Percentiles rank a stretch among this genome's conserved stretches.
These are phyloP conservation scores for Cryphonectria japonica DNA, from an alignment of 2,329 filamentous ascomycete genomes.

Conservation along the genomic window DNA sequence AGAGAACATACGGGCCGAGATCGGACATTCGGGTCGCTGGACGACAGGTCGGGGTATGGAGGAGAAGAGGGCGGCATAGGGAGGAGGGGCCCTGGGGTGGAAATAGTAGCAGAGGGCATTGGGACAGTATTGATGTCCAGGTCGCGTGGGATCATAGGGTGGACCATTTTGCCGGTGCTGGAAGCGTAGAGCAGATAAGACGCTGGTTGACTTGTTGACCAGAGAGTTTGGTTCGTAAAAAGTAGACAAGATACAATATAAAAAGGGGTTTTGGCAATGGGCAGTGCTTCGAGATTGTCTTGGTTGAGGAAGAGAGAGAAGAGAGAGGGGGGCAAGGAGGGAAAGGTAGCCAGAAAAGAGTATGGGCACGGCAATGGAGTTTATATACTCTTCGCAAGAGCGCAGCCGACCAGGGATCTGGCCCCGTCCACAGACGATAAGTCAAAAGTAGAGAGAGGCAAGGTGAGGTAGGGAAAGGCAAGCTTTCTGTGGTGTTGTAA, in stretches of 20 bases:
- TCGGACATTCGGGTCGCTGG: constrained; percentile 24
- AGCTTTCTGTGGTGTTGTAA: constrained; percentile 13
- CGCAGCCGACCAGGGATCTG: constrained; percentile 22
- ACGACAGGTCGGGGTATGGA: constrained; percentile 24
- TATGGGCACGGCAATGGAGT: constrained; percentile 19
- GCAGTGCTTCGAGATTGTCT: constrained; percentile 8
- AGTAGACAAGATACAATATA: background rate
- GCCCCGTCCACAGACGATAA: background rate
- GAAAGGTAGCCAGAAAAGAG: constrained; percentile 13
- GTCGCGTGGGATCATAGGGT: constrained; percentile 27
- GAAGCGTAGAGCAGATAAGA: background rate
- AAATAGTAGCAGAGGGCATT: background rate
- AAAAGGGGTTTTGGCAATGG: background rate
- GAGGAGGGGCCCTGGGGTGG: constrained; percentile 5
- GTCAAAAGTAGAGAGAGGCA: background rate
- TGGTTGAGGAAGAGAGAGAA: constrained; percentile 5
- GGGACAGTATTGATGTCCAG: constrained; percentile 21
- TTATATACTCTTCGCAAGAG: constrained; percentile 22
- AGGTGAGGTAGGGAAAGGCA: background rate
- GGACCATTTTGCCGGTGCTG: constrained; percentile 24
- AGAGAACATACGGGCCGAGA: constrained; percentile 30
- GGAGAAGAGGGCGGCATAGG: constrained; percentile 17
- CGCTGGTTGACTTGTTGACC: background rate
- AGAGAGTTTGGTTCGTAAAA: background rate
- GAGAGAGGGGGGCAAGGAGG: constrained; percentile 5